A percentile compares a stretch with the other conserved stretches of the same genome.
Evolutionary conservation across 2,329 filamentous ascomycete genomes (phyloP).

Genomic region (Aspergillus ruber): DNA sequence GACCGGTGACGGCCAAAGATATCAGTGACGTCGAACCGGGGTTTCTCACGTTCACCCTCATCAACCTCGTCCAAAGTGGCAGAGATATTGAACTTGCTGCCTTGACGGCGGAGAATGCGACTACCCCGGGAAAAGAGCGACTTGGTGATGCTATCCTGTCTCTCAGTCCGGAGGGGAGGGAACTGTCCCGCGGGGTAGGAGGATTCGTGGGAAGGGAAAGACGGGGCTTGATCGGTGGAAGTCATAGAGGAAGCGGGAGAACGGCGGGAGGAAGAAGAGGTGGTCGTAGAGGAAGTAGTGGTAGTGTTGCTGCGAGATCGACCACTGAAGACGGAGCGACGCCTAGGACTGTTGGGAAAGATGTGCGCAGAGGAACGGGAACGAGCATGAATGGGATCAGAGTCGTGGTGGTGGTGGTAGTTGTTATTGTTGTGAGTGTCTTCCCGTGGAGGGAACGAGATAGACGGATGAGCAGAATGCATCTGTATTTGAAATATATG

Average conservation of each 20-base stretch:
- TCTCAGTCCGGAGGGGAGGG: conserved; percentile 24
- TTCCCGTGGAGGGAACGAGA: not conserved
- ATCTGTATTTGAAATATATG: not conserved
- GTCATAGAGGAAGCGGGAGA: conserved; percentile 42
- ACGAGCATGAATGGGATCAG: conserved; percentile 30
- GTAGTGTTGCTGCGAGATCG: conserved; percentile 42
- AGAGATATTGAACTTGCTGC: conserved; percentile 41
- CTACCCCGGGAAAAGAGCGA: conserved; percentile 39
- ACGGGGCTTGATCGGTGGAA: conserved; percentile 24
- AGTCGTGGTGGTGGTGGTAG: not conserved
- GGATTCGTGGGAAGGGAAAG: conserved; percentile 27
- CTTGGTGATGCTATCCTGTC: conserved; percentile 32
- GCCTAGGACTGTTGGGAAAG: conserved; percentile 32
- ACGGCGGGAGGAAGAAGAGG: conserved; percentile 33
- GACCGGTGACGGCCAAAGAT: conserved; percentile 27
- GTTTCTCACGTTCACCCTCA: conserved; percentile 26
- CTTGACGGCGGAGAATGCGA: conserved; percentile 42
- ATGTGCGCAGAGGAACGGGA: conserved; percentile 31
- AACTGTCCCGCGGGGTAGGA: conserved; percentile 17
- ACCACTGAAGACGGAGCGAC: conserved; percentile 34
- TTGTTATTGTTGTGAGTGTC: not conserved
- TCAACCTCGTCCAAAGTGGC: conserved; percentile 37
- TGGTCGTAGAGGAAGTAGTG: conserved; percentile 47
- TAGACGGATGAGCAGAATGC: conserved; percentile 4
- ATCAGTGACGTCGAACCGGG: conserved; percentile 26